Percentiles rank a stretch among this genome's conserved stretches.
These are phyloP conservation scores for Wickerhamiella sergipiensis DNA, from an alignment of 805 yeast species.

Conservation along the genomic window DNA sequence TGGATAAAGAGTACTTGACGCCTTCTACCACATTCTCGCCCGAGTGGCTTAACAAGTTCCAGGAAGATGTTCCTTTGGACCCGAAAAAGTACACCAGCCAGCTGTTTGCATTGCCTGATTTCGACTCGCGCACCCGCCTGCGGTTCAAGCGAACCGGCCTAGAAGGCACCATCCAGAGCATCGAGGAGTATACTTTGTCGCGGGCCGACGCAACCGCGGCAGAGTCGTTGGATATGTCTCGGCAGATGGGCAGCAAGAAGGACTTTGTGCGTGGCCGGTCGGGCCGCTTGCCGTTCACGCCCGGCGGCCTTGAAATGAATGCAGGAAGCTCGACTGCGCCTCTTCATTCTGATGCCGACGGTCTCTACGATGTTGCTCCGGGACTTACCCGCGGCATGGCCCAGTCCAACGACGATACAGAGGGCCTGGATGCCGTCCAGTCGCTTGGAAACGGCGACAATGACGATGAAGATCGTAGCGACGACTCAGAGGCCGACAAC, in stretches of 20 bases:
- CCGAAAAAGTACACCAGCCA: slow-evolving; percentile 30
- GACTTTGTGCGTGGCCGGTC: slow-evolving; percentile 57
- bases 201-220: slow-evolving; percentile 40
- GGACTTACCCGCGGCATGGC: slow-evolving; percentile 66
- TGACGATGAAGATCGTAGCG: slow-evolving; percentile 12
- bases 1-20: slow-evolving; percentile 36
- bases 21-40: slow-evolving; percentile 55
- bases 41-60: slow-evolving; percentile 59
- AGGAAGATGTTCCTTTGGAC: slow-evolving; percentile 28
- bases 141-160: slow-evolving; percentile 66
- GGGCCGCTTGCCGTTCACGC: slow-evolving; percentile 73
- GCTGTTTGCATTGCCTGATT: slow-evolving; percentile 44
- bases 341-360: slow-evolving; percentile 55
- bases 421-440: slow-evolving; percentile 12
- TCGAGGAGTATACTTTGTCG: slow-evolving; percentile 44
- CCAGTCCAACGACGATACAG: slow-evolving; percentile 27
- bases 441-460: slow-evolving; percentile 8
- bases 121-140: slow-evolving; percentile 48
- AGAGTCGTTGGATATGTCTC: slow-evolving; percentile 57
- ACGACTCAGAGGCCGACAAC: slow-evolving; percentile 1
- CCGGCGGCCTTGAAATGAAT: slow-evolving; percentile 59
- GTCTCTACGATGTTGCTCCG: slow-evolving; percentile 71
- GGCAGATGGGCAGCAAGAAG: slow-evolving; percentile 51
- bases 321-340: slow-evolving; percentile 12
- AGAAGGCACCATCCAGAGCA: slow-evolving; percentile 49